Evolutionary conservation across 2,329 filamentous ascomycete species (phyloP).

Genomic region (Monilinia fructigena): DNA sequence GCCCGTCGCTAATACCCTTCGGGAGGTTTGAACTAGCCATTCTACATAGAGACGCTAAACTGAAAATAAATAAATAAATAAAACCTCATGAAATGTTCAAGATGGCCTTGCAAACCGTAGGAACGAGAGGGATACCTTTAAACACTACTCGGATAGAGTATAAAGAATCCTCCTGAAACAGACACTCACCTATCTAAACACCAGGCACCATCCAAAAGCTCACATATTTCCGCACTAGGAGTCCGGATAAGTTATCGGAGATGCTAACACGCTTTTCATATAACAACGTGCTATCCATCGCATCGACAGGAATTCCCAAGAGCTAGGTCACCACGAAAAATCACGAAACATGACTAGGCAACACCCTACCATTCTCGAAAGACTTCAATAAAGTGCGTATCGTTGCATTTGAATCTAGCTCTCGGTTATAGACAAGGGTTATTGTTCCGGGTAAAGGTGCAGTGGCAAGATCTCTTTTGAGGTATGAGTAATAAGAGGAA

Average conservation of each 20-base stretch:
- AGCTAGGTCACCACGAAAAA: conserved; percentile 1
- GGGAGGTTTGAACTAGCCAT: no score
- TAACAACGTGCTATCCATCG: not conserved
- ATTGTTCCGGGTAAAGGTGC: not conserved
- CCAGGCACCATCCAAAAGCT: no score
- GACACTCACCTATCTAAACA: no score
- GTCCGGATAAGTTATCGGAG: not conserved
- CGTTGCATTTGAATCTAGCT: conserved; percentile 5
- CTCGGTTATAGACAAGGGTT: not conserved
- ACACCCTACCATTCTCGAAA: not conserved
- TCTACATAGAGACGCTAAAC: no score
- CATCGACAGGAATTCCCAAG: conserved; percentile 3
- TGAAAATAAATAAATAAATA: no score
- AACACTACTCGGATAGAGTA: not conserved
- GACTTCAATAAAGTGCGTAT: conserved; percentile 11
- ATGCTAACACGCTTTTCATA: not conserved
- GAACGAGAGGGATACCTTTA: not conserved
- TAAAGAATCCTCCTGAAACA: no score
- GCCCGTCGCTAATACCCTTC: no score
- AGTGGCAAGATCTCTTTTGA: conserved; percentile 9
- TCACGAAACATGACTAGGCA: conserved; percentile 4
- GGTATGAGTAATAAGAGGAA: not conserved
- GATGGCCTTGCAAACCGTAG: not conserved
- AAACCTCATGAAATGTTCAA: not conserved
- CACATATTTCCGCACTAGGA: not conserved